Evolutionary conservation across 2,329 filamentous ascomycete genomes (phyloP).

Genomic region (Colletotrichum higginsianum): DNA sequence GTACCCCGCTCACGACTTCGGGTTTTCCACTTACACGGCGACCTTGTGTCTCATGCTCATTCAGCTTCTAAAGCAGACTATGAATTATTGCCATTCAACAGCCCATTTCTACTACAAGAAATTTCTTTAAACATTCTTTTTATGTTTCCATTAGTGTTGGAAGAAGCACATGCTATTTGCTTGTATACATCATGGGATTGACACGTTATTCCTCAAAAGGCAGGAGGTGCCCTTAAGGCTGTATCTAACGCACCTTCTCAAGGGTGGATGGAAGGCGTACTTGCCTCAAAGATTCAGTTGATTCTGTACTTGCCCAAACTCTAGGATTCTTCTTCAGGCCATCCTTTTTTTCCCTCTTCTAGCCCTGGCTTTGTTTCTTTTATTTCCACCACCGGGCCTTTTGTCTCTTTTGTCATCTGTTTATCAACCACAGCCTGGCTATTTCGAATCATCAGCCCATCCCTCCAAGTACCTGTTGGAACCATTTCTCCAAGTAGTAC

Average conservation of each 20-base stretch:
- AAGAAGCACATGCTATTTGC: no score
- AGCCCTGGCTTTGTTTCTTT: background rate
- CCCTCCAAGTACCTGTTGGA: background rate
- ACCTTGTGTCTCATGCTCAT: background rate
- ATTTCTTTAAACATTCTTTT: no score
- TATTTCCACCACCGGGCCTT: background rate
- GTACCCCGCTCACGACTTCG: background rate
- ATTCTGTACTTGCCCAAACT: background rate
- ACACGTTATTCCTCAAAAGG: background rate
- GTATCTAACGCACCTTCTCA: background rate
- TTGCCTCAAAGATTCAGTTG: background rate
- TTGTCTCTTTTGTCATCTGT: background rate
- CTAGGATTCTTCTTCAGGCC: background rate
- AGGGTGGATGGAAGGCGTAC: background rate
- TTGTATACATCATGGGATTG: background rate
- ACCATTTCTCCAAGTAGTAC: background rate
- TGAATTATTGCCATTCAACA: no score
- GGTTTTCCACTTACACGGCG: slow-evolving; percentile 1
- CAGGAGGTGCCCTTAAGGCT: background rate
- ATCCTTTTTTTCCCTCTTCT: background rate
- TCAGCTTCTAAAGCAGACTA: background rate
- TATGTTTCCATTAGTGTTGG: no score
- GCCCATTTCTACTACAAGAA: no score
- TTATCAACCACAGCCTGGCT: background rate
- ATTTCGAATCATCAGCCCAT: background rate